phyloP scores from a whole-genome alignment of 1,284 basidiomycete genomes.

The Ganoderma multipileum region DNA sequence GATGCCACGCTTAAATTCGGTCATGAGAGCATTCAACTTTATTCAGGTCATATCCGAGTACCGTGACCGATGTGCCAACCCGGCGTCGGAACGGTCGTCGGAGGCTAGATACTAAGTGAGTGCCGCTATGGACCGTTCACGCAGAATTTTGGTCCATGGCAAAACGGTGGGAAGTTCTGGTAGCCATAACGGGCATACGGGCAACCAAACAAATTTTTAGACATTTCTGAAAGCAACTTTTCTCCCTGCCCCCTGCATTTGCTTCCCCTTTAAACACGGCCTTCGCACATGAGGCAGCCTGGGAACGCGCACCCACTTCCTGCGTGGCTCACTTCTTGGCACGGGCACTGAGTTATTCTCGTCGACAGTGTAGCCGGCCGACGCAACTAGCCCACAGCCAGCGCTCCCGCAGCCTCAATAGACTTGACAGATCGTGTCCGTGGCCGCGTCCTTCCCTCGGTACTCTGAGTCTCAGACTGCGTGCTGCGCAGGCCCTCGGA shows the following conservation, averaged over 20 bases:
- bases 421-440: slow-evolving; percentile 21
- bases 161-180: too few relatives aligned
- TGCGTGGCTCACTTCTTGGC: not conserved
- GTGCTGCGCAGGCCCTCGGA: slow-evolving; percentile 4
- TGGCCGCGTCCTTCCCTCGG: slow-evolving; percentile 10
- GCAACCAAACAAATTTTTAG: too few relatives aligned
- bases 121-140: too few relatives aligned
- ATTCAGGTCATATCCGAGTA: too few relatives aligned
- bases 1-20: slow-evolving; percentile 11
- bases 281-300: slow-evolving; percentile 9
- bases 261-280: not conserved
- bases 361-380: slow-evolving; percentile 8
- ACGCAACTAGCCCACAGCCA: not conserved
- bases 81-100: too few relatives aligned
- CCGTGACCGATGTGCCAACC: too few relatives aligned
- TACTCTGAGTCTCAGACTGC: not conserved
- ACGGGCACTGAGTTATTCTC: slow-evolving; percentile 6
- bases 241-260: not conserved
- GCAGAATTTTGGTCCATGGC: too few relatives aligned
- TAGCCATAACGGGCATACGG: too few relatives aligned
- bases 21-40: slow-evolving; percentile 4
- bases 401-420: slow-evolving; percentile 7
- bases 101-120: too few relatives aligned
- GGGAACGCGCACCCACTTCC: slow-evolving; percentile 1
- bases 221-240: not conserved